Percentiles rank a stretch among this genome's conserved stretches.
Evolutionary conservation across 2,329 filamentous ascomycete genomes (phyloP).

Genomic region (Scytalidium lignicola): DNA sequence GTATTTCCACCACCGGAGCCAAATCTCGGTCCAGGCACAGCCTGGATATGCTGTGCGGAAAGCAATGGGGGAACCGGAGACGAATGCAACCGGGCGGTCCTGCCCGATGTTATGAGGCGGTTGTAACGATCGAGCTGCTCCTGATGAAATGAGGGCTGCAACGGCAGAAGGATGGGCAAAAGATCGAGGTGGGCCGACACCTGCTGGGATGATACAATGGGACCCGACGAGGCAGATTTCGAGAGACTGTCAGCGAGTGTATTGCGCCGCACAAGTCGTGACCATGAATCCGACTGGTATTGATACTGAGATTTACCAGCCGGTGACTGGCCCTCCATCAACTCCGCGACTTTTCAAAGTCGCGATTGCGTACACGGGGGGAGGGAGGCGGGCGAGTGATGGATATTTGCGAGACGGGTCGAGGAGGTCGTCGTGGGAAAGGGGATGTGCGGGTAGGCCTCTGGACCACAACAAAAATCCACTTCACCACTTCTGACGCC

Average conservation of each 20-base stretch:
- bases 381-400: not conserved
- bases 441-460: not conserved
- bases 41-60: constrained; percentile 51
- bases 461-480: not conserved
- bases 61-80: constrained; percentile 50
- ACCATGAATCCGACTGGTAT: constrained; percentile 31
- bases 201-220: constrained; percentile 23
- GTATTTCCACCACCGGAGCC: constrained; percentile 42
- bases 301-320: constrained; percentile 28
- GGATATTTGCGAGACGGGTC: not conserved
- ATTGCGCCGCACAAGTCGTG: constrained; percentile 29
- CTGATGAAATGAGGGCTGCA: constrained; percentile 55
- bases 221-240: constrained; percentile 17
- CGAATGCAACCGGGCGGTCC: constrained; percentile 47
- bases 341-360: constrained; percentile 20
- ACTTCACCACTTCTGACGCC: not conserved
- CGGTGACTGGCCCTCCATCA: constrained; percentile 29
- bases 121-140: constrained; percentile 62
- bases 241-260: constrained; percentile 21
- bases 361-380: constrained; percentile 6
- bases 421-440: not conserved
- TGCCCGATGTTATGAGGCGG: constrained; percentile 52
- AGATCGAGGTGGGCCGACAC: constrained; percentile 44
- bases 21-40: constrained; percentile 44
- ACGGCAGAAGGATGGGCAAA: constrained; percentile 52